Evolutionary conservation across 768 basidiomycete genomes (phyloP), one percentile per base, ranked within the genome.

Genomic region (Tubosaeta sp.): DNA sequence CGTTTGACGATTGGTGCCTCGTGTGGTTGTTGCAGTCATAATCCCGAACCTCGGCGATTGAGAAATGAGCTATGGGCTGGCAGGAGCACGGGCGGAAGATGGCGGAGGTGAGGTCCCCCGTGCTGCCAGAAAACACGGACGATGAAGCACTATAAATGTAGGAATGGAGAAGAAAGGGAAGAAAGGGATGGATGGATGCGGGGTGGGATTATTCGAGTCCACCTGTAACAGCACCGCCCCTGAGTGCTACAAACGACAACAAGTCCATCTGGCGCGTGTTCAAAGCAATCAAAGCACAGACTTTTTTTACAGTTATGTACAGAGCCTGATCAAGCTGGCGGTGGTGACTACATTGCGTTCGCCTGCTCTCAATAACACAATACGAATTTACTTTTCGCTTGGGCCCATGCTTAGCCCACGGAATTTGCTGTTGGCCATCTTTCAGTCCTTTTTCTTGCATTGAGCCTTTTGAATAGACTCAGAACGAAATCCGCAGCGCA

Each of bases 21-120:
- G 57, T 48, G 55, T 48, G 22, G 51, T 34, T 25, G 44, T 7
- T 39, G 52, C 41, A 44, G 55, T 41, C 62, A 66, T 67, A 39
- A 55, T 54, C 53, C 35, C 40, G 54, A 38, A 47, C 19, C 34
- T 49, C n/a, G 43, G 44, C 11, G 48, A 19, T 34, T n/a, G 43
- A 46, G 36, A 24, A 45, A 40, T 31, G 21, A 29, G 31, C 29
- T 30, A 30, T 44, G 35, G 46, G 46, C 35, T 44, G 40, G 48
- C 40, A 39, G 19, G 27, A 35, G 34, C 24, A 18, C 39, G 29
- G 40, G 44, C 24, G 34, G 16, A n/a, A n/a, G 40, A 46, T 13
- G 45, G 44, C 32, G 59, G 60, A 38, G 32, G 51, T 25, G 42
- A 13, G 21, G 43, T 22, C 47, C 41, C 52, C 53, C 54, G 49